These are phyloP conservation scores for Fraxinus anomala DNA, from an alignment of 257 asterid genomes.

Conservation along the genomic window DNA sequence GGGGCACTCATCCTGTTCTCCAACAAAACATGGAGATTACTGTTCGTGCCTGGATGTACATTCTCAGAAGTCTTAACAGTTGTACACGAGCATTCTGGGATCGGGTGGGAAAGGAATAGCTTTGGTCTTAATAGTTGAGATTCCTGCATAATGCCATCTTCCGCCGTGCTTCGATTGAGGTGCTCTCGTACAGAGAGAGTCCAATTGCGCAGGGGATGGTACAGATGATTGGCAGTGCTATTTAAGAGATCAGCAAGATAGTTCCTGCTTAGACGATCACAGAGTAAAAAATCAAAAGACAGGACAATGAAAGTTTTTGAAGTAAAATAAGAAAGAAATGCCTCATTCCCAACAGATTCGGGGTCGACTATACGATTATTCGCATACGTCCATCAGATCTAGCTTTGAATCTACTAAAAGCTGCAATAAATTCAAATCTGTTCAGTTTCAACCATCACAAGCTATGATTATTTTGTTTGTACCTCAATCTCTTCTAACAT, in stretches of 20 bases:
- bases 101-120: constrained; percentile 82
- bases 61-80: constrained; percentile 48
- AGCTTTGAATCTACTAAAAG: no score
- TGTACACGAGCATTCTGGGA: constrained; percentile 83
- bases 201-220: constrained; percentile 84
- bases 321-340: no score
- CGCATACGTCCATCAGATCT: no score
- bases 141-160: constrained; percentile 66
- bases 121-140: constrained; percentile 43
- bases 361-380: no score
- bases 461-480: no score
- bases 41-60: constrained; percentile 37
- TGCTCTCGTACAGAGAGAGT: constrained; percentile 70
- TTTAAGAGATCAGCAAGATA: constrained; percentile 66
- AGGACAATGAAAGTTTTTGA: not conserved
- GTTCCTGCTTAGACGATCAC: constrained; percentile 51
- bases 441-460: no score
- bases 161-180: constrained; percentile 75
- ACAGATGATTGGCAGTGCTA: constrained; percentile 63
- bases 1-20: constrained; percentile 71
- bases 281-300: constrained; percentile 3
- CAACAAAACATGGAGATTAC: constrained; percentile 38
- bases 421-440: no score
- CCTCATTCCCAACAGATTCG: no score
- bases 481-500: no score